Percentiles rank a stretch among this genome's conserved stretches.
These are phyloP conservation scores for Aspergillus sclerotialis DNA, from an alignment of 2,329 filamentous ascomycete genomes.

Conservation along the genomic window DNA sequence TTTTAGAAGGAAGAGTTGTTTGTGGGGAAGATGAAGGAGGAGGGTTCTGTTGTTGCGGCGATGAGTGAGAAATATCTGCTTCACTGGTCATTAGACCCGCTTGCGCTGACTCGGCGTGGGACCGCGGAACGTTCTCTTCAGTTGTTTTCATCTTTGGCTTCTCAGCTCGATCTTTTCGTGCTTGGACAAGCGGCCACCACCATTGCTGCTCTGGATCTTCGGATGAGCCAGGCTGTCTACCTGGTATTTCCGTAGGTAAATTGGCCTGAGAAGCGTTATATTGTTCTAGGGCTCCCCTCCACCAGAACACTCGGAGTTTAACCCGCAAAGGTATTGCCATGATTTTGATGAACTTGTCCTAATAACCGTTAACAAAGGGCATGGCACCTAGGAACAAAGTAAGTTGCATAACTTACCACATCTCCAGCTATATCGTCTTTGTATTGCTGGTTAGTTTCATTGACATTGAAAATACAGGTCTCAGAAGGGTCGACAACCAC, in stretches of 20 bases:
- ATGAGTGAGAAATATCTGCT: background rate
- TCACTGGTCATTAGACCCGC: background rate
- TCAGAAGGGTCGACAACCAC: background rate
- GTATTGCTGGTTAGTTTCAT: background rate
- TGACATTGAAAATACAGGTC: background rate
- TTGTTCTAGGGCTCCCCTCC: too few species aligned
- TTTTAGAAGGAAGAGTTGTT: background rate
- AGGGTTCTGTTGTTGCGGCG: background rate
- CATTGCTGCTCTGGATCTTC: background rate
- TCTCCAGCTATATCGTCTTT: background rate
- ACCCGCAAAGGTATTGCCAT: background rate
- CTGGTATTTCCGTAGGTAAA: too few species aligned
- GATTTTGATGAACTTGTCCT: background rate
- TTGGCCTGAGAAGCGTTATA: too few species aligned
- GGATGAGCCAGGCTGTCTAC: background rate
- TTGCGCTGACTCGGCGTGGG: background rate
- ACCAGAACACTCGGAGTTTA: background rate
- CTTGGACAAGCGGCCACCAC: background rate
- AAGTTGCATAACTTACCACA: background rate
- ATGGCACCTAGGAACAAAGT: too few species aligned
- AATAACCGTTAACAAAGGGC: background rate
- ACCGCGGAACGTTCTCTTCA: background rate
- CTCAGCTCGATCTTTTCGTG: background rate
- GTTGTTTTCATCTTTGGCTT: background rate
- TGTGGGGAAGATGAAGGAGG: background rate